Evolutionary conservation across 2,329 filamentous ascomycete species (phyloP), one percentile per base, ranked within the genome.

Genomic region (Colletotrichum echinochloae): DNA sequence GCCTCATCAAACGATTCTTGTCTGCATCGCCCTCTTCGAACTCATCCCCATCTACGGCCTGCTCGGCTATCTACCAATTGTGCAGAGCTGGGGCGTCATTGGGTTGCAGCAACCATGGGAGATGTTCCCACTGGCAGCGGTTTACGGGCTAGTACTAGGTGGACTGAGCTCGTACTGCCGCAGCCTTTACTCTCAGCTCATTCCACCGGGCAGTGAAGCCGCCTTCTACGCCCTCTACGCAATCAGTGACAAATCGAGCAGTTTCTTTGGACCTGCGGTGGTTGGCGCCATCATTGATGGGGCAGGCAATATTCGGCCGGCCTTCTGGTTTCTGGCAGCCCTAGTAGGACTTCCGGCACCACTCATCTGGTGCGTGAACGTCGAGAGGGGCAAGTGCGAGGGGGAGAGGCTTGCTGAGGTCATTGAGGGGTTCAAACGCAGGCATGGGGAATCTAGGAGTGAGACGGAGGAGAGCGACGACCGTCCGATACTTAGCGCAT

Each of bases 71-170:
- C 86, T 98, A 20, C 94, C 95, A 0, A 89, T 93, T 8, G 87
- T 99, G 56, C 88, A 90, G 75, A 83, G 85, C 9, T 89, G 92
- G 80, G 95, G 94, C 0, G 90, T 93, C 6, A 83, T 94, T 49
- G 96, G 96, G 1, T 86, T 99, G n/a, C 94, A 97, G 80, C 91
- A 96, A 78, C 91, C 93, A 3, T 97, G 94, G 93, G 96, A 99
- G 76, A 98, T 99, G 94, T 98, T 96, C 76, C 93, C 94, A 0
- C 83, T 99, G 1, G 95, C 94, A 0, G 92, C 93, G 3, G 89
- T 98, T 16, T 98, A 98, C 79, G 96, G 96, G 0, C 89, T 99
- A 60, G 95, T 98, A 2, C 89, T 98, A 37, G 96, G 96, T n/a
- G 96, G 96, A 0, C 83, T 99, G 49, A 94, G 93, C 68, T 92